Conservation (phyloP, 805 yeast genomes). For the Candida cerambycidarum region DNA sequence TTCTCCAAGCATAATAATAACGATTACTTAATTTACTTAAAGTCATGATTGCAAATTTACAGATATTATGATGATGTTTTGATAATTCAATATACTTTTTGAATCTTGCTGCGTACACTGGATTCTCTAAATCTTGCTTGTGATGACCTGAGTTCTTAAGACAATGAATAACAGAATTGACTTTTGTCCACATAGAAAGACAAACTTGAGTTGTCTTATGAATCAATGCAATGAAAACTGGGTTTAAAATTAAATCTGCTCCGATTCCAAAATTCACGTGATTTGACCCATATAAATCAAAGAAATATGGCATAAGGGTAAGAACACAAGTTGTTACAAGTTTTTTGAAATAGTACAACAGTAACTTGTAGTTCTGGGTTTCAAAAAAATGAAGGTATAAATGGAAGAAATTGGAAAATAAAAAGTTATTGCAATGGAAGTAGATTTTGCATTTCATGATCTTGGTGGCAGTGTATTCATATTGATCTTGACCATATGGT, state of each 20-base stretch:
- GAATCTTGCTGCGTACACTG: slow-evolving; percentile 21
- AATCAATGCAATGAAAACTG: slow-evolving; percentile 26
- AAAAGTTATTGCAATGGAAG: slow-evolving; percentile 28
- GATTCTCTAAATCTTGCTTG: slow-evolving; percentile 14
- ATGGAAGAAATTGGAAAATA: slow-evolving; percentile 28
- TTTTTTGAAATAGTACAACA: slow-evolving; percentile 36
- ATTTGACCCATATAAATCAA: slow-evolving; percentile 31
- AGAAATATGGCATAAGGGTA: slow-evolving; percentile 32
- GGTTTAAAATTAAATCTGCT: slow-evolving; percentile 43
- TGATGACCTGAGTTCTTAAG: slow-evolving; percentile 24
- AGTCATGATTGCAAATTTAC: slow-evolving; percentile 22
- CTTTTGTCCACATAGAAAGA: slow-evolving; percentile 24
- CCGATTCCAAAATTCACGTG: slow-evolving; percentile 41
- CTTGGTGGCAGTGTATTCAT: slow-evolving; percentile 22
- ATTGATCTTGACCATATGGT: slow-evolving; percentile 19
- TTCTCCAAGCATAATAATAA: slow-evolving; percentile 69
- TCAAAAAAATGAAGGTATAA: slow-evolving; percentile 42
- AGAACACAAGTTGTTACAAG: slow-evolving; percentile 22
- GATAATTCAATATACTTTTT: slow-evolving; percentile 25
- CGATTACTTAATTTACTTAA: slow-evolving; percentile 49
- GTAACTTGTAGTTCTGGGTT: slow-evolving; percentile 22
- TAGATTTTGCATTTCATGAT: slow-evolving; percentile 27
- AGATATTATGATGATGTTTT: slow-evolving; percentile 21
- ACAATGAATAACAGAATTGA: slow-evolving; percentile 22
- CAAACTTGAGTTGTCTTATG: slow-evolving; percentile 30